Conservation (phyloP, 1,139 yeast species). For the Sugiyamaella castrensis region DNA sequence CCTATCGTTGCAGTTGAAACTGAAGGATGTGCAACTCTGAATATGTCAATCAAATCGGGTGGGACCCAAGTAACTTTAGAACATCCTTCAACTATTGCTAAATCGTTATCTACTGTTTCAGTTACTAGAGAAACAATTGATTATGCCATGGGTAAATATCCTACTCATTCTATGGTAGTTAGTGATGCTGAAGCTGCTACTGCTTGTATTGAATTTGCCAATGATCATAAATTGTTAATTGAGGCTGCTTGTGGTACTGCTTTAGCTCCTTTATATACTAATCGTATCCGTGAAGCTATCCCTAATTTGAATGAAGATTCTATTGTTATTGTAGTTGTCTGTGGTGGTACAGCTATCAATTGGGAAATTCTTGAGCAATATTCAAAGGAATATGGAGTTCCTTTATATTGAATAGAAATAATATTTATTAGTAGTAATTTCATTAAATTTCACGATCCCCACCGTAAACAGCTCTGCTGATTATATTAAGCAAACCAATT, state of each 20-base stretch:
- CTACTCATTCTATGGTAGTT: slow-evolving; percentile 49
- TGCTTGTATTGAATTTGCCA: slow-evolving; percentile 52
- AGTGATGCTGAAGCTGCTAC: slow-evolving; percentile 55
- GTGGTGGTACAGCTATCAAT: slow-evolving; percentile 36
- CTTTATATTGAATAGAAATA: slow-evolving; percentile 3
- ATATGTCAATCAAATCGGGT: slow-evolving; percentile 46
- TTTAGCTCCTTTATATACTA: slow-evolving; percentile 49
- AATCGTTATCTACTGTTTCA: slow-evolving; percentile 60
- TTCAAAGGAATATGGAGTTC: slow-evolving; percentile 26
- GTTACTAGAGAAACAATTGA: slow-evolving; percentile 51
- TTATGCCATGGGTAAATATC: slow-evolving; percentile 39
- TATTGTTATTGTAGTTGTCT: slow-evolving; percentile 34
- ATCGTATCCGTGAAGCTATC: slow-evolving; percentile 26
- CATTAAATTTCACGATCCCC: no score
- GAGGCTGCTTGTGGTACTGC: slow-evolving; percentile 83
- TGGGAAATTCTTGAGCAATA: slow-evolving; percentile 32
- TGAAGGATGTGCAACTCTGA: slow-evolving; percentile 58
- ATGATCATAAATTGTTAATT: slow-evolving; percentile 50
- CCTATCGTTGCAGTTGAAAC: slow-evolving; percentile 64
- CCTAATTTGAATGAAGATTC: slow-evolving; percentile 30
- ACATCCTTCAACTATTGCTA: slow-evolving; percentile 55
- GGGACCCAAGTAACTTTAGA: slow-evolving; percentile 40
- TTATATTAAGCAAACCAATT: no score
- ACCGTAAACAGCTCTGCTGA: no score
- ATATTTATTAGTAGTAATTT: neutral